These are phyloP conservation scores for Fusarium brachygibbosum DNA, from an alignment of 2,329 filamentous ascomycete genomes.

Conservation along the genomic window DNA sequence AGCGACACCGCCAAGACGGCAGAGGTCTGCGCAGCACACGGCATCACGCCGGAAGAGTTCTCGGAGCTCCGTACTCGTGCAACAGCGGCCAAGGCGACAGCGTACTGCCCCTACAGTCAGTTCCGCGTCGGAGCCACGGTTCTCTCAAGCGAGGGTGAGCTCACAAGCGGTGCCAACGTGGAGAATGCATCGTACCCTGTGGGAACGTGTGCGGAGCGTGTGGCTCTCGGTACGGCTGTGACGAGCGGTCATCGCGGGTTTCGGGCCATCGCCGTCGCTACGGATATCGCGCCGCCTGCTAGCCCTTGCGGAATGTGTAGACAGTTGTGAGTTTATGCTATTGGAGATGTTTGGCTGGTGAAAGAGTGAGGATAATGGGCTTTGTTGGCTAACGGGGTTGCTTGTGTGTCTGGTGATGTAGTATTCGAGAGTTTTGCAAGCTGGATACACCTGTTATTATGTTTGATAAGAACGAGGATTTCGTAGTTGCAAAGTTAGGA, in stretches of 20 bases:
- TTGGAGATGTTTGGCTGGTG: not conserved
- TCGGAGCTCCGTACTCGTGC: constrained; percentile 72
- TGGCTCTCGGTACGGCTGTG: constrained; percentile 87
- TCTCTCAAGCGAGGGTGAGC: constrained; percentile 65
- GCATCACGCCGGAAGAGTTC: constrained; percentile 74
- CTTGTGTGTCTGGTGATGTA: constrained; percentile 50
- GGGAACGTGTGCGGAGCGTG: constrained; percentile 93
- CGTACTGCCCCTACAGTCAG: constrained; percentile 93
- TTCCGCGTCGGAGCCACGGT: constrained; percentile 92
- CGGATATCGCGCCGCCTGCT: constrained; percentile 77
- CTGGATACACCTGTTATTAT: constrained; percentile 84
- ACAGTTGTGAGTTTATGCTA: constrained; percentile 76
- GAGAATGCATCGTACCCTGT: constrained; percentile 96
- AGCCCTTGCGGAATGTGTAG: constrained; percentile 96
- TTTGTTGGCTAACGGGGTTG: constrained; percentile 26
- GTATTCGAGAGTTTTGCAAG: constrained; percentile 81
- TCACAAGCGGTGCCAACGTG: constrained; percentile 79
- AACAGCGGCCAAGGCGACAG: constrained; percentile 78
- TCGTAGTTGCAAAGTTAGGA: constrained; percentile 76
- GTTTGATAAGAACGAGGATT: constrained; percentile 87
- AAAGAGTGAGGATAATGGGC: not conserved
- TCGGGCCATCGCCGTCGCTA: constrained; percentile 86
- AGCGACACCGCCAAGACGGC: constrained; percentile 48
- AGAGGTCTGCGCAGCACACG: constrained; percentile 52
- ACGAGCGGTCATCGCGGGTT: constrained; percentile 70